Percentiles rank a stretch among this genome's conserved stretches.
Conservation (phyloP, 306 rosid genomes). For the Acacia melanoxylon region DNA sequence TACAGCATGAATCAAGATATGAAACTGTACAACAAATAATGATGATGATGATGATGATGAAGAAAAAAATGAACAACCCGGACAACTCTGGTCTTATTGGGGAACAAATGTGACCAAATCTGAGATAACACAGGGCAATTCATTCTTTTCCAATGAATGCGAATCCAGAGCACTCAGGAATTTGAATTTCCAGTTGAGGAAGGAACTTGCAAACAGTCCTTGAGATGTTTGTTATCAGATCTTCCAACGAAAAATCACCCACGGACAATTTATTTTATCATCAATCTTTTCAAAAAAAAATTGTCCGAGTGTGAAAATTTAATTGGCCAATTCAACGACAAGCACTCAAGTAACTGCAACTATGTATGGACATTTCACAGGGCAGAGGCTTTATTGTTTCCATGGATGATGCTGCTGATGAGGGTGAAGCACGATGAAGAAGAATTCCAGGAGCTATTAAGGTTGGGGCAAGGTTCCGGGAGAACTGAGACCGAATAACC, state of each 20-base stretch:
- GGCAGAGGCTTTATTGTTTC: constrained; percentile 41
- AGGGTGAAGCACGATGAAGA: constrained; percentile 50
- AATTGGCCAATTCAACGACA: background rate
- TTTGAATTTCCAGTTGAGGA: constrained; percentile 34
- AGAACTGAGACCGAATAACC: constrained; percentile 76
- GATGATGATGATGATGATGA: constrained; percentile 7
- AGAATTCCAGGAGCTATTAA: constrained; percentile 45
- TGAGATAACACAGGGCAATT: constrained; percentile 36
- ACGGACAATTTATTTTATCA: background rate
- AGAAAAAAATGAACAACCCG: constrained; percentile 45
- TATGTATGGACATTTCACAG: constrained; percentile 34
- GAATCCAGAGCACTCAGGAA: constrained; percentile 18
- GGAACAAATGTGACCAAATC: constrained; percentile 57
- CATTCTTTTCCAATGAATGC: constrained; percentile 38
- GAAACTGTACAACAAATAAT: constrained; percentile 87
- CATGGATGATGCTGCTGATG: constrained; percentile 23
- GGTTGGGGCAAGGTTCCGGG: constrained; percentile 79
- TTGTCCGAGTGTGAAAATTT: background rate
- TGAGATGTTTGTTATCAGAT: background rate
- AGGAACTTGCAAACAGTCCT: background rate
- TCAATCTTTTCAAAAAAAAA: background rate
- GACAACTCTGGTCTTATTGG: constrained; percentile 53
- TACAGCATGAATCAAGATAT: constrained; percentile 89
- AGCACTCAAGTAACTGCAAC: background rate
- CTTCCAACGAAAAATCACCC: background rate